Conservation (phyloP, 345 rosid species). For the Physaria fendleri region DNA sequence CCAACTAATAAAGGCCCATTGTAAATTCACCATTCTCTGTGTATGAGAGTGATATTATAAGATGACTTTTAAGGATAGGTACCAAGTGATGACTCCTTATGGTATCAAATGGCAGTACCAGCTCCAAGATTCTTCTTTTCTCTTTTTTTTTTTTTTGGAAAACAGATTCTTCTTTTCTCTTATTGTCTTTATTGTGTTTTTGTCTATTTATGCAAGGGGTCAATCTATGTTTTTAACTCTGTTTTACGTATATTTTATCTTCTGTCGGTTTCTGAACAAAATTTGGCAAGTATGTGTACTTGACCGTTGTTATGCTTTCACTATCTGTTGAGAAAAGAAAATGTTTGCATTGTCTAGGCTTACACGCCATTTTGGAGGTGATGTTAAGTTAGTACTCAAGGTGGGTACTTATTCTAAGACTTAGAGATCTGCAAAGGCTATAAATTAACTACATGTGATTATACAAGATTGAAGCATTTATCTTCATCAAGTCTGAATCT, state of each 20-base stretch:
- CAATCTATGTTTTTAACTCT: constrained; percentile 13
- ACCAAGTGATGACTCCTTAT: background rate
- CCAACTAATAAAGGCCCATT: background rate
- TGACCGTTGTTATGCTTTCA: constrained; percentile 14
- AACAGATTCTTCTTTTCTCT: background rate
- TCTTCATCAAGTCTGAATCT: background rate
- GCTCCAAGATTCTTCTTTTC: constrained; percentile 17
- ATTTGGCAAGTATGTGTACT: background rate
- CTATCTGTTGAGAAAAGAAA: background rate
- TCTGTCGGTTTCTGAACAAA: background rate
- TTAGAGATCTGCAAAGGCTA: background rate
- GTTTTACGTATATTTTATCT: background rate
- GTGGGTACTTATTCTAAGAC: background rate
- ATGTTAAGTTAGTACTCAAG: background rate
- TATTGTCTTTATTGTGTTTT: constrained; percentile 22
- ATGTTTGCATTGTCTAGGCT: background rate
- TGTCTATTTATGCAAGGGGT: constrained; percentile 22
- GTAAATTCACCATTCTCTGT: constrained; percentile 8
- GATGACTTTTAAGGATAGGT: constrained; percentile 4
- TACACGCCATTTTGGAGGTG: background rate
- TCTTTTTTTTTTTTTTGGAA: constrained; percentile 11
- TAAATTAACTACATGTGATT: background rate
- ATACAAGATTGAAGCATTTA: background rate
- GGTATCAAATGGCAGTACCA: constrained; percentile 10
- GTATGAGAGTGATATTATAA: background rate